Evolutionary conservation across 352 stramenopile species (phyloP).

Genomic region (Phytophthora crassamura): DNA sequence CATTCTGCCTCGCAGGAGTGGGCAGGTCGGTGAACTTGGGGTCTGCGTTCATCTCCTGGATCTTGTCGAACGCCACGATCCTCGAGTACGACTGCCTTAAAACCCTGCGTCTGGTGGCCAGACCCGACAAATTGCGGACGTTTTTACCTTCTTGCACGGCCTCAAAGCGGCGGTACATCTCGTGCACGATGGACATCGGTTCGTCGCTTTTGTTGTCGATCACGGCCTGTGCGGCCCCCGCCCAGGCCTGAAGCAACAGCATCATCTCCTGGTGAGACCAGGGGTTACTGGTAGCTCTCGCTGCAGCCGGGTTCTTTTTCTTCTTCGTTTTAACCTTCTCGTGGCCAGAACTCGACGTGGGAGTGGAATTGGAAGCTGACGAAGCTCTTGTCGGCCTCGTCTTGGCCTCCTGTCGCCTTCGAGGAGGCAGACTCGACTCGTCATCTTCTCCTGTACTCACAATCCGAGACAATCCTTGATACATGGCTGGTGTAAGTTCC

Average conservation of each 20-base stretch:
- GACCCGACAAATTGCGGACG: slow-evolving; percentile 32
- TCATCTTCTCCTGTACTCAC: slow-evolving; percentile 30
- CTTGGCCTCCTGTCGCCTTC: slow-evolving; percentile 19
- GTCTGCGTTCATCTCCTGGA: slow-evolving; percentile 43
- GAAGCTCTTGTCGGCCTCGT: slow-evolving; percentile 18
- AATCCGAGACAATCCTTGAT: slow-evolving; percentile 26
- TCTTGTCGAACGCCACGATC: slow-evolving; percentile 41
- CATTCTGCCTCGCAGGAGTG: slow-evolving; percentile 11
- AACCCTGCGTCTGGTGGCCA: slow-evolving; percentile 38
- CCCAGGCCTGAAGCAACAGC: slow-evolving; percentile 40
- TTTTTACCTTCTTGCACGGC: slow-evolving; percentile 24
- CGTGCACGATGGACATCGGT: slow-evolving; percentile 41
- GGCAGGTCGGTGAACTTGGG: slow-evolving; percentile 32
- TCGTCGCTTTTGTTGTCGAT: slow-evolving; percentile 16
- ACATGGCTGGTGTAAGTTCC: slow-evolving; percentile 39
- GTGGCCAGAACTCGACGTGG: neutral
- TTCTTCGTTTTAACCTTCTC: neutral
- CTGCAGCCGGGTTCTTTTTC: slow-evolving; percentile 6
- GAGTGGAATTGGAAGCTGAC: neutral
- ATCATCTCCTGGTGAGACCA: slow-evolving; percentile 41
- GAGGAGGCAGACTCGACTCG: neutral
- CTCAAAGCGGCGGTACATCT: slow-evolving; percentile 40
- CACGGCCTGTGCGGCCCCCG: slow-evolving; percentile 22
- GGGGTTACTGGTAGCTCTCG: slow-evolving; percentile 14
- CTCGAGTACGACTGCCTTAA: slow-evolving; percentile 39